Base-by-base conservation (phyloP, 805 yeast genomes). In the Cyberlindnera amylophila region DNA sequence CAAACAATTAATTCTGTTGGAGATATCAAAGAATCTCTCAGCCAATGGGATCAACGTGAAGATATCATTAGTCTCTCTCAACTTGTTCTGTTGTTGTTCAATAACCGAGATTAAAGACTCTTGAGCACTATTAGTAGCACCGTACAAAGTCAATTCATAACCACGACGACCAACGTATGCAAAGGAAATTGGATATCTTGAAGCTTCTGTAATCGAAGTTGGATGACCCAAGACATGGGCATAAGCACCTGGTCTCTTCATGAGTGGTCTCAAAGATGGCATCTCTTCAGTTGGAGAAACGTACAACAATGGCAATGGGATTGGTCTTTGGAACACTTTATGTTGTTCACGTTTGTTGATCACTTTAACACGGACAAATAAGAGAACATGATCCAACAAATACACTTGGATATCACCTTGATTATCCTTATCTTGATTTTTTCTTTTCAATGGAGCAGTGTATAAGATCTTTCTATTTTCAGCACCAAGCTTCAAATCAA, bases 311-410 rank as follows among this genome's bases (percentile, higher is more conserved):
- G 90, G 93, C 32, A 88, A 66, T 29, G 90, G 93, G 26, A 87
- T 82, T 4, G 96, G 96, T 54, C 90, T 75, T 57, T 91, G 93
- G 62, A 84, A 86, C 12, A 91, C 98, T 55, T 89, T 84, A 55
- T 85, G 84, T 48, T 86, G 95, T 57, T 91, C 97, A 56, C 96
- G 77, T 64, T 89, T 89, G 60, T 86, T 90, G 41, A 86, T 88
- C 13, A 84, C 71, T 62, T 91, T 95, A 41, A 84, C 83, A 57
- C 91, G 82, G 16, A 88, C 90, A 61, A 93, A 82, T 41, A 93
- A 66, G 19, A 93, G 60, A 36, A 91, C 87, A 63, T 93, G 93
- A 59, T 93, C 99, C 55, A 93, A 79, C 33, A 93, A 59, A 58
- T 90, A 91, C 30, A 86, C 80, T 51, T 88, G 96, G 42, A 93